phyloP scores from a whole-genome alignment of 768 basidiomycete species.

The Pleurotus citrinopileatus region DNA sequence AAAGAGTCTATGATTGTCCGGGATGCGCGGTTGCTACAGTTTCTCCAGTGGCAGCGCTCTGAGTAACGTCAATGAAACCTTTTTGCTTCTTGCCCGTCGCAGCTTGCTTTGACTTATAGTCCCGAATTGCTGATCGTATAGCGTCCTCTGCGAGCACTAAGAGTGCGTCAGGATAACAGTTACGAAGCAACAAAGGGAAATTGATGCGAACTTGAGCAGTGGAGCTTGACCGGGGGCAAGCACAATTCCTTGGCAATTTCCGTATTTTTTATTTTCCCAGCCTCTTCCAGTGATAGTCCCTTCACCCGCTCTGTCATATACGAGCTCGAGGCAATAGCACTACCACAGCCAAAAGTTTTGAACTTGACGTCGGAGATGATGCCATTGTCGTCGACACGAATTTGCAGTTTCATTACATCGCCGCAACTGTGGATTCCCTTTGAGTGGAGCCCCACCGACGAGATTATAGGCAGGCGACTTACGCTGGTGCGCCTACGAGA shows the following conservation, averaged over 20 bases:
- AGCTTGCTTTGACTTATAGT: constrained; percentile 85
- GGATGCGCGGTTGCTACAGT: constrained; percentile 52
- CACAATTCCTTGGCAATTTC: constrained; percentile 98
- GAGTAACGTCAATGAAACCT: constrained; percentile 71
- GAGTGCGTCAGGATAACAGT: constrained; percentile 17
- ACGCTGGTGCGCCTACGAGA: constrained; percentile 97
- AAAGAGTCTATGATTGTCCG: constrained; percentile 27
- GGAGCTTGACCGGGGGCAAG: constrained; percentile 93
- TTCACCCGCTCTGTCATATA: constrained; percentile 99
- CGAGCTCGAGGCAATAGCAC: constrained; percentile 95
- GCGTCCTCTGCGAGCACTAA: constrained; percentile 96
- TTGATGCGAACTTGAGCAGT: constrained; percentile 78
- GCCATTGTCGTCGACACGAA: constrained; percentile 91
- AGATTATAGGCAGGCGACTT: constrained; percentile 29
- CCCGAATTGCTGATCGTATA: constrained; percentile 95
- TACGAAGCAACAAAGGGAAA: constrained; percentile 9
- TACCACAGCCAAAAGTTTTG: constrained; percentile 99
- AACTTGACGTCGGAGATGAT: constrained; percentile 99
- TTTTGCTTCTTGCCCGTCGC: constrained; percentile 47
- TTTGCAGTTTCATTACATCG: constrained; percentile 99
- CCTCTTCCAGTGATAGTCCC: constrained; percentile 90
- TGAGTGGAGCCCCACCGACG: background rate
- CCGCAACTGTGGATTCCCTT: constrained; percentile 63
- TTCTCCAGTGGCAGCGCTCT: constrained; percentile 50
- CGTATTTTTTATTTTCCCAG: constrained; percentile 96